Base-by-base conservation (phyloP, 305 asterid genomes). In the Fraxinus latifolia region DNA sequence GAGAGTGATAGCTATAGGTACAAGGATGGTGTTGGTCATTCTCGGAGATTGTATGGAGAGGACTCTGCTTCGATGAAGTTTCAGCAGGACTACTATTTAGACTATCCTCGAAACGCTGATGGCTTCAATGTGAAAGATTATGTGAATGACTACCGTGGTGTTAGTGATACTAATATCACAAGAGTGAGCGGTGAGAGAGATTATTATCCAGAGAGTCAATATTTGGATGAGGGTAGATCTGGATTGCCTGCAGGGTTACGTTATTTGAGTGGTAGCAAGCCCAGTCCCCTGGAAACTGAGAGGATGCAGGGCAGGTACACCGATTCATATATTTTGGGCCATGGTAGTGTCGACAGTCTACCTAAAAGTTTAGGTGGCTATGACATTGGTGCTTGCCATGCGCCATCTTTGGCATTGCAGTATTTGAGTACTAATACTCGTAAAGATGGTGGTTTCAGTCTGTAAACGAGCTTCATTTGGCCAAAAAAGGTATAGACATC, bases 11-110 rank as follows among this genome's bases (percentile, higher is more conserved):
- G 60, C 29, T 79, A 83, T 85, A 83, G 21, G 7, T 34, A 71
- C 27, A 81, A 58, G 83, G 81, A 21, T 60, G 15, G 67, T 58
- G 82, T 39, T 83, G 83, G 83, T 80, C 83, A 53, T 39, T 68
- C 80, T 12, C 81, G 83, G 82, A 83, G 86, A 76, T 21, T 65
- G 4, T 77, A 86, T 25, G 77, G 60, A 44, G 87, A 81, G 81
- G 85, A 75, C 80, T 50, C 76, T 68, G 84, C 88, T 80, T 85
- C 89, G 3, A 42, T 12, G 9, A 89, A 86, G 82, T 85, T 85
- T 74, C 85, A 78, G 32, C 39, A 77, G 80, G 84, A 85, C 82
- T 84, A 81, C 82, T 82, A 71, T 80, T 60, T 84, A 36, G 89
- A 87, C 71, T 86, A 82, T 58, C 73, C 85, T 47, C 50, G 77